phyloP scores from a whole-genome alignment of 306 rosid genomes.

The Ochetophila trinervis region DNA sequence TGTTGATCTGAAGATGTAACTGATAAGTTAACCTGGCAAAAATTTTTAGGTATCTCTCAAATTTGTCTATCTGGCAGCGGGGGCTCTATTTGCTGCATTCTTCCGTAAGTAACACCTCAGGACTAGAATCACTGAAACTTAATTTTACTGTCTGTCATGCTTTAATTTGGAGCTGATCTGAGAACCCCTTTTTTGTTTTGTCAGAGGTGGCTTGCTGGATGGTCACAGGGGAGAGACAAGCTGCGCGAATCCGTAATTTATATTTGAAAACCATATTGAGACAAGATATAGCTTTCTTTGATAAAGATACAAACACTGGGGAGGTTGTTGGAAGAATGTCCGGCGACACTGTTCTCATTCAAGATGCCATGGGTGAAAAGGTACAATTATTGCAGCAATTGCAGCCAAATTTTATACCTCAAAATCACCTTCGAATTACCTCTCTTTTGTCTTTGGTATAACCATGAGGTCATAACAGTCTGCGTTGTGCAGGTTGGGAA shows the following conservation, averaged over 20 bases:
- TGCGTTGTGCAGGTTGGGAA: conserved; percentile 69
- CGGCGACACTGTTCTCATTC: conserved; percentile 88
- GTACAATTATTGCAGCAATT: conserved; percentile 26
- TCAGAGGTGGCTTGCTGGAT: conserved; percentile 92
- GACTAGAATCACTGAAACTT: background rate
- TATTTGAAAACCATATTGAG: conserved; percentile 80
- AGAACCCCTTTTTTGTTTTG: conserved; percentile 21
- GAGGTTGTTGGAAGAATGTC: conserved; percentile 93
- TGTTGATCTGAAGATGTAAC: background rate
- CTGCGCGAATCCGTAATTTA: conserved; percentile 76
- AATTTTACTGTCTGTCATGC: background rate
- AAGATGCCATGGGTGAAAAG: conserved; percentile 98
- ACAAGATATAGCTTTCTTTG: conserved; percentile 85
- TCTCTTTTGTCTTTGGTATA: background rate
- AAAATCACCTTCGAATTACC: background rate
- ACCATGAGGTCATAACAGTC: background rate
- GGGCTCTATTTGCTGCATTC: conserved; percentile 56
- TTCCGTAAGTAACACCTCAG: conserved; percentile 52
- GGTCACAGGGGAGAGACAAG: conserved; percentile 94
- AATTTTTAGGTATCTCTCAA: conserved; percentile 54
- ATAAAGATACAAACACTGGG: conserved; percentile 81
- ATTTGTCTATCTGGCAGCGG: conserved; percentile 68
- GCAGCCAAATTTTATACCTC: background rate
- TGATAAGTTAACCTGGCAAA: conserved; percentile 19
- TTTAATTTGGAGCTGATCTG: conserved; percentile 1